phyloP scores from a whole-genome alignment of 1,139 yeast genomes.

The Debaryomyces nepalensis region DNA sequence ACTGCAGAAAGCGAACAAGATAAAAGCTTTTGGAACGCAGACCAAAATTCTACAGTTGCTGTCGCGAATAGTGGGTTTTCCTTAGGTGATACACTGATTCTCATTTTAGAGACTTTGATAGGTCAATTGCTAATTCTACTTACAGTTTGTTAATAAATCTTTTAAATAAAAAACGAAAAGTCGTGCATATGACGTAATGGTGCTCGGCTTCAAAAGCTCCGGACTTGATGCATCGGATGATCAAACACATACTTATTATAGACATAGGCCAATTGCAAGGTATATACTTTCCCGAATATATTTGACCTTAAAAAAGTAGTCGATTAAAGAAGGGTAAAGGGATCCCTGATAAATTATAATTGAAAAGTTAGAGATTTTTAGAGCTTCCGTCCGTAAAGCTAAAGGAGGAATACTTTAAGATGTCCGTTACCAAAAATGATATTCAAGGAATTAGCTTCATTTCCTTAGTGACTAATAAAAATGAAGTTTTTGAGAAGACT shows the following conservation, averaged over 20 bases:
- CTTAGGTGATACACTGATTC: neutral
- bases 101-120: neutral
- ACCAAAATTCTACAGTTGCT: neutral
- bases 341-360: neutral
- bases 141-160: neutral
- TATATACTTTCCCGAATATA: neutral
- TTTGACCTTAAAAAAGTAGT: neutral
- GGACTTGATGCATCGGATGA: constrained; percentile 9
- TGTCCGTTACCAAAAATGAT: constrained; percentile 6
- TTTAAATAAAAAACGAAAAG: neutral
- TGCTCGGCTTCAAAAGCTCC: constrained; percentile 11
- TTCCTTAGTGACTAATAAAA: constrained; percentile 62
- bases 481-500: constrained; percentile 49
- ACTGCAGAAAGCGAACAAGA: neutral
- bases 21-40: neutral
- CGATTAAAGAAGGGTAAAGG: constrained; percentile 6
- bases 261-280: neutral
- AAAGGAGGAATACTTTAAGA: neutral
- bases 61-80: neutral
- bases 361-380: neutral
- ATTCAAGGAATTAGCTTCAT: constrained; percentile 44
- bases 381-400: neutral
- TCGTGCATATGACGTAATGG: constrained; percentile 7
- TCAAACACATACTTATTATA: constrained; percentile 1
- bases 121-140: neutral